Percentiles rank a stretch among this genome's conserved stretches.
phyloP scores from a whole-genome alignment of 2,329 filamentous ascomycete genomes.

The Phyllosticta citrichinensis region DNA sequence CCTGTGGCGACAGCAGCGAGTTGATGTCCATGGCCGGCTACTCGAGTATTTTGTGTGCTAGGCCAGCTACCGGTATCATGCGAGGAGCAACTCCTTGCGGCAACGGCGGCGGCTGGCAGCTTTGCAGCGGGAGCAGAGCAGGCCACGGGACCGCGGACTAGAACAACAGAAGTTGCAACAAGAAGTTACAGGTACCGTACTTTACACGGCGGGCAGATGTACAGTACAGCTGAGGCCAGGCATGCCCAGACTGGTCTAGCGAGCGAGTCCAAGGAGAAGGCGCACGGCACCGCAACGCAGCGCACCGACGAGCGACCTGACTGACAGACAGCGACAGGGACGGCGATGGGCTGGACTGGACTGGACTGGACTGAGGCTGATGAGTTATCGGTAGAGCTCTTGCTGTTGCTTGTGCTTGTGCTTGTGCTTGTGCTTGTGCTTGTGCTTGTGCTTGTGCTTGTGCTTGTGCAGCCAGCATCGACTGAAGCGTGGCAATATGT shows the following conservation, averaged over 20 bases:
- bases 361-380: too few species aligned
- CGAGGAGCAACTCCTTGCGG: neutral
- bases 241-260: neutral
- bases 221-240: neutral
- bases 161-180: neutral
- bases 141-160: neutral
- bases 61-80: neutral
- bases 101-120: neutral
- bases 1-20: conserved; percentile 38
- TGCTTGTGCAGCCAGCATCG: too few species aligned
- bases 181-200: neutral
- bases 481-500: too few species aligned
- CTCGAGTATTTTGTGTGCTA: neutral
- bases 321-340: too few species aligned
- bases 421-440: too few species aligned
- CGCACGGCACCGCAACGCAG: neutral
- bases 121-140: neutral
- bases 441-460: too few species aligned
- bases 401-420: too few species aligned
- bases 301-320: too few species aligned
- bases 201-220: neutral
- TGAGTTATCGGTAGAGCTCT: too few species aligned
- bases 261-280: neutral
- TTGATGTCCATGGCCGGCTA: conserved; percentile 38
- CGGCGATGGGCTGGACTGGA: too few species aligned